Conservation (phyloP, 345 rosid species). For the Turnera subulata region DNA sequence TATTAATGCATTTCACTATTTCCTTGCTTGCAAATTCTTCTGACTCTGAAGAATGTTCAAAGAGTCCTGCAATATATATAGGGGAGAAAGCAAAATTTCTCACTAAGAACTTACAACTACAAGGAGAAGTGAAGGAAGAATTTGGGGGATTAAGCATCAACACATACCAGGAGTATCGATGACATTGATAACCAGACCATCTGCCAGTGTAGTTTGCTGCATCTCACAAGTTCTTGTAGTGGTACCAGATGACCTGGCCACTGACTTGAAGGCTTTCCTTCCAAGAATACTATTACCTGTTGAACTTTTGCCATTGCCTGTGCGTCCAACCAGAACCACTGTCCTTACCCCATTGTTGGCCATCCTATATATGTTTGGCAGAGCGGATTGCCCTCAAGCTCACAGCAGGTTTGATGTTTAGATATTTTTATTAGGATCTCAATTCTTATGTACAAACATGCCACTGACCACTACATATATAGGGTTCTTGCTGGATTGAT, state of each 20-base stretch:
- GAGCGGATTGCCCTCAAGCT: too few relatives aligned
- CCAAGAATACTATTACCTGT: constrained; percentile 88
- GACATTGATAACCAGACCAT: constrained; percentile 75
- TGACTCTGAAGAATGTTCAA: constrained; percentile 60
- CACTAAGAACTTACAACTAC: too few relatives aligned
- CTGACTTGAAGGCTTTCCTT: constrained; percentile 59
- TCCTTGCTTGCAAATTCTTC: constrained; percentile 81
- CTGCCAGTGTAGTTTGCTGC: constrained; percentile 42
- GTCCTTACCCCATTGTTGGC: constrained; percentile 56
- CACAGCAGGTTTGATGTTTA: too few relatives aligned
- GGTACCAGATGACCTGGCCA: constrained; percentile 64
- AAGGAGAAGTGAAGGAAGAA: too few relatives aligned
- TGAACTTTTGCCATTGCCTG: constrained; percentile 92
- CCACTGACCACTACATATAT: too few relatives aligned
- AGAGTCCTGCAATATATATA: constrained; percentile 48
- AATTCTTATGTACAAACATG: too few relatives aligned
- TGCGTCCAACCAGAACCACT: constrained; percentile 81
- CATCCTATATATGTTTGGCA: too few relatives aligned
- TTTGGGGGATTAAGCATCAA: too few relatives aligned
- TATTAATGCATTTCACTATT: constrained; percentile 66
- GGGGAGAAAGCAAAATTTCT: too few relatives aligned
- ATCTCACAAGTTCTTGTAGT: constrained; percentile 74
- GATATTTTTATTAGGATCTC: too few relatives aligned
- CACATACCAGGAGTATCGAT: constrained; percentile 88
- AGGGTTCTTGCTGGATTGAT: too few relatives aligned